Evolutionary conservation across 306 rosid species (phyloP), one percentile per base, ranked within the genome.

Genomic region (Cicer judaicum): DNA sequence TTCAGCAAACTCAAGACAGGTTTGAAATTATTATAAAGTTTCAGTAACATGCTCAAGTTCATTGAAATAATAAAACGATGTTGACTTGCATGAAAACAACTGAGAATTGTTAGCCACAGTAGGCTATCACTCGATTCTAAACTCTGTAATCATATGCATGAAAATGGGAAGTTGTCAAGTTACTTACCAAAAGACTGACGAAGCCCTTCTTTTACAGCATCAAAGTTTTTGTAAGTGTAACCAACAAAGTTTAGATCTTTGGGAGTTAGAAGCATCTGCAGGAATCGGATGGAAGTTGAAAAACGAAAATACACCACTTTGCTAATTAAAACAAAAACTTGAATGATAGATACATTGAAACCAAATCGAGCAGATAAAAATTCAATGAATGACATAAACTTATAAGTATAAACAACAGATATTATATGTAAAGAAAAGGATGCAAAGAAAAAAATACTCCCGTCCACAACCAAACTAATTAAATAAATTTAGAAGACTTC

Each of bases 241-340:
- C 98, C 98, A 68, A 94, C 98, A 70, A 94, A 94, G 86, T 83
- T 94, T 48, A 94, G 86, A 86, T 94, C 98, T 85, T 94, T 94
- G 81, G 98, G 91, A 65, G 97, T 90, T 73, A 91, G 72, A 64
- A 82, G 95, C 91, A 94, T 82, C 98, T 94, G 90, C 89, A 88
- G 19, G 77, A 83, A 75, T 78, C 62, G 24, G 56, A 50, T 74
- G 70, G 74, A 77, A 67, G 73, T 69, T 63, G 56, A 75, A 74
- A 52, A 43, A 40, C 63, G 2, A 76, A 70, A 66, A 73, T 11
- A 56, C 7, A 7, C 68, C 70, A 69, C 14, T 63, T 79, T 72
- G 78, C 48, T n/a, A 42, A 39, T 55, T 42, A 71, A 8, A 66
- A 66, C 46, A 73, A 12, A 29, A 42, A 70, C 5, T 24, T 64